Evolutionary conservation across 2,329 filamentous ascomycete species (phyloP).

Genomic region (Neofusicoccum ribis): DNA sequence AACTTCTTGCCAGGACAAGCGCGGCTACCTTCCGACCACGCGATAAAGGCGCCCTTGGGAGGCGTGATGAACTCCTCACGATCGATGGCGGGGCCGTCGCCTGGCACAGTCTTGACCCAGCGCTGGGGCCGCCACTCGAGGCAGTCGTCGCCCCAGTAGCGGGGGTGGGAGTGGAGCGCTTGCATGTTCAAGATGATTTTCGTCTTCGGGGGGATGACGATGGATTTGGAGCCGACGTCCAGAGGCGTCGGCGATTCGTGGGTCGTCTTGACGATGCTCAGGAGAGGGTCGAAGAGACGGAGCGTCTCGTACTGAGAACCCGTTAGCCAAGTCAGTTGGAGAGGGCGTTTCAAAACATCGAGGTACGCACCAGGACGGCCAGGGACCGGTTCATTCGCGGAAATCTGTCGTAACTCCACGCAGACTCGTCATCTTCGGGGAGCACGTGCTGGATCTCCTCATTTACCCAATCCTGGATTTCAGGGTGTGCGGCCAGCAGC

Average conservation of each 20-base stretch:
- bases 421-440: constrained; percentile 22
- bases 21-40: constrained; percentile 25
- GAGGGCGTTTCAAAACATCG: no score
- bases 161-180: not conserved
- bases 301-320: no score
- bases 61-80: constrained; percentile 16
- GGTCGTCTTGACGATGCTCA: no score
- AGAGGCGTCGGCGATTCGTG: no score
- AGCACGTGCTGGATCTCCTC: constrained; percentile 38
- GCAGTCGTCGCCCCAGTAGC: constrained; percentile 26
- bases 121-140: constrained; percentile 34
- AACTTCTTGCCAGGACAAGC: constrained; percentile 30
- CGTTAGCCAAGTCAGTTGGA: no score
- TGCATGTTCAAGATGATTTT: not conserved
- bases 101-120: constrained; percentile 30
- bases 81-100: not conserved
- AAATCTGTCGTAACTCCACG: constrained; percentile 41
- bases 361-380: constrained; percentile 29
- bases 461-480: constrained; percentile 48
- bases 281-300: no score
- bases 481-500: constrained; percentile 47
- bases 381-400: constrained; percentile 45
- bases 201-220: not conserved
- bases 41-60: constrained; percentile 21
- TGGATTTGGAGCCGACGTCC: no score